phyloP scores from a whole-genome alignment of 2,329 filamentous ascomycete species.

The Sporothrix dimorphospora region DNA sequence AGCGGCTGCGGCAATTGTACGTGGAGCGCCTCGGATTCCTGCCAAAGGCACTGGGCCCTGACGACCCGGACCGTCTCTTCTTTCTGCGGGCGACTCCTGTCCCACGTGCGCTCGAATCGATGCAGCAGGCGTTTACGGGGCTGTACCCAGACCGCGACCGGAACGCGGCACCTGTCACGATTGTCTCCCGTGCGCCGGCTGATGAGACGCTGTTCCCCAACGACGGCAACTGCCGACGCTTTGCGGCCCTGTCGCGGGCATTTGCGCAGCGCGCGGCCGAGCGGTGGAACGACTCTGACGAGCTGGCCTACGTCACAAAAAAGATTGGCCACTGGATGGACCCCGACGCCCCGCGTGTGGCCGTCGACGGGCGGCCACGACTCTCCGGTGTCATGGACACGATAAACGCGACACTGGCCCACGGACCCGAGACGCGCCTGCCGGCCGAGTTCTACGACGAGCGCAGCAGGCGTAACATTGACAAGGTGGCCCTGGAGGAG shows the following conservation, averaged over 20 bases:
- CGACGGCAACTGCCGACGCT: conserved; percentile 72
- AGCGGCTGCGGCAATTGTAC: conserved; percentile 70
- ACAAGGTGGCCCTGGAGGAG: conserved; percentile 82
- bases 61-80: conserved; percentile 55
- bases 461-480: conserved; percentile 68
- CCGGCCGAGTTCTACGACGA: conserved; percentile 86
- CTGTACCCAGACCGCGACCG: conserved; percentile 66
- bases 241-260: conserved; percentile 68
- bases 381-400: conserved; percentile 93
- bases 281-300: conserved; percentile 73
- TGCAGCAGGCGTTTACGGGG: conserved; percentile 75
- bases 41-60: conserved; percentile 54
- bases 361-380: conserved; percentile 81
- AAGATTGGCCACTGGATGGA: conserved; percentile 87
- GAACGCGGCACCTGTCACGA: conserved; percentile 58
- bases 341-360: conserved; percentile 65
- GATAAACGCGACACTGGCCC: conserved; percentile 84
- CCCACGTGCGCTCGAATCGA: conserved; percentile 73
- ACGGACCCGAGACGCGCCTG: conserved; percentile 76
- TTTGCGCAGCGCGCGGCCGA: conserved; percentile 73
- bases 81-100: conserved; percentile 77
- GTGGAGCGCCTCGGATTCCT: conserved; percentile 75
- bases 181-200: conserved; percentile 64
- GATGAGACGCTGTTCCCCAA: conserved; percentile 84
- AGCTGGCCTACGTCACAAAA: conserved; percentile 82